phyloP scores from a whole-genome alignment of 169 alveolate species.

The Ichthyophthirius multifiliis region DNA sequence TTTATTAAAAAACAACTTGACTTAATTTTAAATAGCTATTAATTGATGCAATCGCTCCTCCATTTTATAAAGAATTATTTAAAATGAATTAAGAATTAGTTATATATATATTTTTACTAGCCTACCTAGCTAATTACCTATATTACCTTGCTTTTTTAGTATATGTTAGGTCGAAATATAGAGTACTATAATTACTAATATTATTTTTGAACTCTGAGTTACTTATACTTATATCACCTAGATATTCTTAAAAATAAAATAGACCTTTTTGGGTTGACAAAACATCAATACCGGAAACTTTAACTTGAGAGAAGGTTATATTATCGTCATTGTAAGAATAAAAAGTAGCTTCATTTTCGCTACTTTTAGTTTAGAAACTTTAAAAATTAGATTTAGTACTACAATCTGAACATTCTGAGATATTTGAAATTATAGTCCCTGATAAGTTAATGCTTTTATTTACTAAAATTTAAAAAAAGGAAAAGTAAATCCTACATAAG shows the following conservation, averaged over 20 bases:
- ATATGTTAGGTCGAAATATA: too few species aligned
- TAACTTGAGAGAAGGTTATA: neutral
- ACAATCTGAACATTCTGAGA: neutral
- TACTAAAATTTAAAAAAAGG: neutral
- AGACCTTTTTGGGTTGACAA: too few species aligned
- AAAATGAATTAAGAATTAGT: too few species aligned
- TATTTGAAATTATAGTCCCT: neutral
- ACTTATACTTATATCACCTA: too few species aligned
- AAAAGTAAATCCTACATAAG: neutral
- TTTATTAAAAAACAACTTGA: neutral
- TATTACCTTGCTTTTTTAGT: too few species aligned
- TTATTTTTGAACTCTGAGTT: too few species aligned
- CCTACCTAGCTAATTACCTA: too few species aligned
- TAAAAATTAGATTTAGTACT: neutral
- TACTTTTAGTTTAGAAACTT: neutral
- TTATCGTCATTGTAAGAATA: neutral
- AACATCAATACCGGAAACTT: too few species aligned
- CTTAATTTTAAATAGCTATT: neutral
- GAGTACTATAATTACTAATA: too few species aligned
- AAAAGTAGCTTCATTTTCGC: neutral
- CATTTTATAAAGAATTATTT: too few species aligned
- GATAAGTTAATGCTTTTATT: neutral
- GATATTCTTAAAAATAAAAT: too few species aligned
- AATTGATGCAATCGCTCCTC: neutral
- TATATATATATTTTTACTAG: too few species aligned